Evolutionary conservation across 495 filamentous ascomycete species (phyloP), one percentile per base, ranked within the genome.

Genomic region (Parachaetomium inaequale): DNA sequence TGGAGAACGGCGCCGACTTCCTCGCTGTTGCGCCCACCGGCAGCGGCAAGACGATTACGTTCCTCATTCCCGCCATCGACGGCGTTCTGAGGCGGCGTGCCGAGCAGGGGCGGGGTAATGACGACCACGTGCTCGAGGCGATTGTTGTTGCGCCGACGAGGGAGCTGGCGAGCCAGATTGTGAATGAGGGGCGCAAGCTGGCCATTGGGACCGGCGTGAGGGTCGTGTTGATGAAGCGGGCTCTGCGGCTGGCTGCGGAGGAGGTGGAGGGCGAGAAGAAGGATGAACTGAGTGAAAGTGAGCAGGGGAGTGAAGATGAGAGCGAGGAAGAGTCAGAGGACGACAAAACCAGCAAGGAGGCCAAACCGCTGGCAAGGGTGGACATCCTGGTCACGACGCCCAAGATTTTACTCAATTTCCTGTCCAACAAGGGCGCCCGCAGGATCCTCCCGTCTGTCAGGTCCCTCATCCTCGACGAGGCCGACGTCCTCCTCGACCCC

Each of bases 41-140:
- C 21, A 96, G 92, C 69, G 94, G 94, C n/a, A 99, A 99, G 78
- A 98, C 94, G 0, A 73, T 98, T 58, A 89, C 91, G 4, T 99
- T 96, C 68, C 73, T 98, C 70, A 88, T 99, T 28, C 91, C 92
- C 0, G 80, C 91, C 19, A 81, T 98, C 53, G 87, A 96, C 69
- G 79, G 82, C 51, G 84, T 93, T 49, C 76, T 93, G 31, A 77
- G 76, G 66, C 68, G 73, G 62, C 75, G 74, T 38, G 69, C 75
- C 53, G 74, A 80, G 46, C 55, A 68, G 26, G 47, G 53, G 57
- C 71, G 29, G 72, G 75, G 7, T 32, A 43, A 5, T 31, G 69
- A 73, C 10, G 70, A 78, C 54, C 83, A 84, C 66, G 78, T 81
- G 7, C 77, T 90, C 17, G 80, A 81, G 74, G 87, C 87, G 0